Evolutionary conservation across 2,329 filamentous ascomycete species (phyloP).

Genomic region (Leptographium procerum): DNA sequence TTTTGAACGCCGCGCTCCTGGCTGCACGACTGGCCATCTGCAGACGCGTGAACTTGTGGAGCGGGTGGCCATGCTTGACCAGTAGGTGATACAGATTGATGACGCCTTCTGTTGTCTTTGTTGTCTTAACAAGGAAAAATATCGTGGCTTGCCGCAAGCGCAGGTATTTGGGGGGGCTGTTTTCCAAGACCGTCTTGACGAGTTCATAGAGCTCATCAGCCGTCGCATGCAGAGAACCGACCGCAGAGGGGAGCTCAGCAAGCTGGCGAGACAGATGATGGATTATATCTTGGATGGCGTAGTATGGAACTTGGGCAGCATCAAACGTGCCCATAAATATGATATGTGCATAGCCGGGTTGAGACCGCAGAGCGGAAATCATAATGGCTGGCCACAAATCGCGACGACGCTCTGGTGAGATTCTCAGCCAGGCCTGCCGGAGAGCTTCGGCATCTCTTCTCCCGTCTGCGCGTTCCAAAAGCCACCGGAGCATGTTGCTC

Average conservation of each 20-base stretch:
- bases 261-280: constrained; percentile 17
- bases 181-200: constrained; percentile 7
- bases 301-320: constrained; percentile 21
- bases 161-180: constrained; percentile 10
- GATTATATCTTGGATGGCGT: constrained; percentile 26
- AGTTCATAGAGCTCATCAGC: constrained; percentile 1
- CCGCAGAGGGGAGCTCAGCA: not conserved
- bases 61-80: constrained; percentile 14
- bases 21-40: constrained; percentile 38
- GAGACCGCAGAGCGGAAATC: constrained; percentile 22
- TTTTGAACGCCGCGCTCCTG: constrained; percentile 25
- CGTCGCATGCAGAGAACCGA: not conserved
- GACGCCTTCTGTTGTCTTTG: constrained; percentile 12
- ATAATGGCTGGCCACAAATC: constrained; percentile 23
- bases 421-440: constrained; percentile 20
- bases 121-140: constrained; percentile 9
- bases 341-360: constrained; percentile 19
- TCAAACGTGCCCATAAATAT: constrained; percentile 28
- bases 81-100: constrained; percentile 26
- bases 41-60: constrained; percentile 33
- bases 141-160: constrained; percentile 28
- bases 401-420: constrained; percentile 17
- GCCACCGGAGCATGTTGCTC: constrained; percentile 14
- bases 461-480: constrained; percentile 12
- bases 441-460: constrained; percentile 13